A percentile compares a stretch with the other conserved stretches of the same genome.
Conservation (phyloP, 2,329 filamentous ascomycete genomes). For the Pseudogymnoascus sp. region DNA sequence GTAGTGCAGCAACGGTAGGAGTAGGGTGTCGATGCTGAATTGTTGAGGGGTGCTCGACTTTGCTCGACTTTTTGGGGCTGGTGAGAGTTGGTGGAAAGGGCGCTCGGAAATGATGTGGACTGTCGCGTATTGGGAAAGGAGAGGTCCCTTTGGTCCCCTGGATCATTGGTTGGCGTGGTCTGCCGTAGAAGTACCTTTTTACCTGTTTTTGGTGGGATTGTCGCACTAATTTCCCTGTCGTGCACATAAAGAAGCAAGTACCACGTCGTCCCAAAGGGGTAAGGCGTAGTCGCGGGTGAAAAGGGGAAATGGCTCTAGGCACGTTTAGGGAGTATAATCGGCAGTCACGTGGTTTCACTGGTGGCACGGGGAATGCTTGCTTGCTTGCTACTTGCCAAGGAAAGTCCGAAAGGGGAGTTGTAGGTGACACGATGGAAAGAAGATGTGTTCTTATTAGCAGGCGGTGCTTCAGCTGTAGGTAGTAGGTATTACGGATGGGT, state of each 20-base stretch:
- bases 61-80: constrained; percentile 3
- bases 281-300: neutral
- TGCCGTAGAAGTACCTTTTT: neutral
- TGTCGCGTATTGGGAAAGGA: constrained; percentile 7
- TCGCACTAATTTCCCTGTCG: neutral
- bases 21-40: neutral
- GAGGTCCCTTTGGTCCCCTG: constrained; percentile 7
- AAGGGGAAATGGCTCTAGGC: constrained; percentile 4
- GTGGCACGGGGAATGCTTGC: neutral
- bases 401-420: neutral
- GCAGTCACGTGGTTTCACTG: neutral
- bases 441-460: no score
- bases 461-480: no score
- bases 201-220: neutral
- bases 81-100: constrained; percentile 3
- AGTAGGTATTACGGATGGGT: neutral
- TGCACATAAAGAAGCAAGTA: neutral
- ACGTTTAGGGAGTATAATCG: neutral
- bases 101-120: constrained; percentile 8
- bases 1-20: neutral
- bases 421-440: neutral
- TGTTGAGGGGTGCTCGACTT: neutral
- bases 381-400: neutral
- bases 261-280: neutral
- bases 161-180: neutral